Evolutionary conservation across 108 stramenopile genomes (phyloP).

Genomic region (Nannochloropsis oceanica): DNA sequence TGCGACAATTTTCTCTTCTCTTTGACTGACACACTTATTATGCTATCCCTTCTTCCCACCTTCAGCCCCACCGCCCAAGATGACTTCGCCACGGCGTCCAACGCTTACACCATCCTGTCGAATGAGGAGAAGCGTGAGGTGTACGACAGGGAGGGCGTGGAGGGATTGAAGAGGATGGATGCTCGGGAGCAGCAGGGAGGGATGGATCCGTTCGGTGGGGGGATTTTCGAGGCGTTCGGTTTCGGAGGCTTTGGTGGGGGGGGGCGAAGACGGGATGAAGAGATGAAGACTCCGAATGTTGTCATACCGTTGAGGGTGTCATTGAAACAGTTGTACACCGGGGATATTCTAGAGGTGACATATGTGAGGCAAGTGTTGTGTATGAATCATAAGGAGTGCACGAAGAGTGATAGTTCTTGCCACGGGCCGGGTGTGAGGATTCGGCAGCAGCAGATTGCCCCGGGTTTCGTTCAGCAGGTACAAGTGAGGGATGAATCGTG

Average conservation of each 20-base stretch:
- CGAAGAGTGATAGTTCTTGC: slow-evolving; percentile 30
- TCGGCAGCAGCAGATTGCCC: slow-evolving; percentile 35
- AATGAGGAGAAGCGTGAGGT: slow-evolving; percentile 42
- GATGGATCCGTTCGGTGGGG: slow-evolving; percentile 27
- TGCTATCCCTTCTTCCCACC: not conserved
- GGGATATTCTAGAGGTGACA: slow-evolving; percentile 72
- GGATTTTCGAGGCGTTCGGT: slow-evolving; percentile 24
- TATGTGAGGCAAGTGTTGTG: slow-evolving; percentile 78
- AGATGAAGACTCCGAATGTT: slow-evolving; percentile 68
- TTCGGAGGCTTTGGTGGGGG: slow-evolving; percentile 52
- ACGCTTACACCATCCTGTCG: slow-evolving; percentile 46
- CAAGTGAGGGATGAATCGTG: slow-evolving; percentile 67
- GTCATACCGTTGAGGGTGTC: slow-evolving; percentile 74
- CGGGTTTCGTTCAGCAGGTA: slow-evolving; percentile 41
- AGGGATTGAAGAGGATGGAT: slow-evolving; percentile 38
- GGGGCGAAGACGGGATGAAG: slow-evolving; percentile 58
- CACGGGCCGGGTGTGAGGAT: slow-evolving; percentile 28
- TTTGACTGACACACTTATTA: not conserved
- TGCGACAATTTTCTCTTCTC: not conserved
- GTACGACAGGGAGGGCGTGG: slow-evolving; percentile 43
- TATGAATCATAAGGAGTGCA: slow-evolving; percentile 50
- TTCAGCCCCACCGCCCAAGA: slow-evolving; percentile 35
- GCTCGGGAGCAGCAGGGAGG: slow-evolving; percentile 19
- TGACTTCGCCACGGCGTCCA: slow-evolving; percentile 40
- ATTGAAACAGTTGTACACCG: slow-evolving; percentile 75